phyloP scores from a whole-genome alignment of 352 stramenopile genomes.

The Globisporangium cylindrosporum region DNA sequence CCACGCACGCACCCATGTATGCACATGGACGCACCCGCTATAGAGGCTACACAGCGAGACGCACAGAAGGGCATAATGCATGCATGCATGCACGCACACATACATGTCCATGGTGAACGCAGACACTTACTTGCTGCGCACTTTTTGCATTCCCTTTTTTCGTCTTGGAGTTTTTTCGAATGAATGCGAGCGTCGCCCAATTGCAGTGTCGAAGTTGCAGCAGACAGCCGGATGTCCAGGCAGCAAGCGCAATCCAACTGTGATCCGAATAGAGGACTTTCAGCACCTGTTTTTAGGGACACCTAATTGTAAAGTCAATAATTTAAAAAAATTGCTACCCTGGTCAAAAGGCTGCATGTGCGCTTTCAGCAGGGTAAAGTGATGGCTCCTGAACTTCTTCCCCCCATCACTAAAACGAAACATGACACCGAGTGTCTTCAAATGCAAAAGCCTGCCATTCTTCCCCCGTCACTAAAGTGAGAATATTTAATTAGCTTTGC shows the following conservation, averaged over 20 bases:
- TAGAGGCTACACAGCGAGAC: neutral
- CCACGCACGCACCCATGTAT: neutral
- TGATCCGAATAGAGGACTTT: too few relatives aligned
- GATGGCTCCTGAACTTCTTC: neutral
- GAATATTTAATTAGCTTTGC: neutral
- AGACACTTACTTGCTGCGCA: slow-evolving; percentile 44
- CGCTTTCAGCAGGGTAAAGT: neutral
- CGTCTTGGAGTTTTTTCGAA: slow-evolving; percentile 2
- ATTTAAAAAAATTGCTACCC: too few relatives aligned
- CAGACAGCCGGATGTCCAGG: too few relatives aligned
- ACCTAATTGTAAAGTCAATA: too few relatives aligned
- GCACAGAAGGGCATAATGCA: neutral
- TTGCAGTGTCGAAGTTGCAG: slow-evolving; percentile 6
- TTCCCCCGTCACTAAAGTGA: neutral
- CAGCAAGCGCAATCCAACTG: too few relatives aligned
- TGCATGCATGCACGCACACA: too few relatives aligned
- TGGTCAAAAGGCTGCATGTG: too few relatives aligned
- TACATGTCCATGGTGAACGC: neutral
- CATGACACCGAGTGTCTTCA: too few relatives aligned
- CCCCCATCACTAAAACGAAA: neutral
- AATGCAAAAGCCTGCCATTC: neutral
- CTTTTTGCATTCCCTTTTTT: slow-evolving; percentile 37
- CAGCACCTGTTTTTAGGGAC: too few relatives aligned
- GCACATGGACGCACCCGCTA: neutral
- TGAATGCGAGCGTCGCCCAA: neutral